Evolutionary conservation across 1,284 basidiomycete species (phyloP).

Genomic region (Phylloporus sp.): DNA sequence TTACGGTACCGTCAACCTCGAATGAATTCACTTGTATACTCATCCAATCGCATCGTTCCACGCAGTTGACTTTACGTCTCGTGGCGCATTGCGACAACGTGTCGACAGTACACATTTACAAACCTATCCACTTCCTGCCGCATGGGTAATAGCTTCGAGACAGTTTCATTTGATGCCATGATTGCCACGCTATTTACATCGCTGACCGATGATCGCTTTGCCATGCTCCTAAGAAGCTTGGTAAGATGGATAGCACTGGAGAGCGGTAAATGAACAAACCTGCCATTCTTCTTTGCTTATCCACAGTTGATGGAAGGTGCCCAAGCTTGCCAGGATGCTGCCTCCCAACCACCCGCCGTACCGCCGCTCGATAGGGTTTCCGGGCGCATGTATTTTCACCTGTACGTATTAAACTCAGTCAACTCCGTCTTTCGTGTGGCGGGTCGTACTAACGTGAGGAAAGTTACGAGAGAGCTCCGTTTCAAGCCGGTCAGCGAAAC

Average conservation of each 20-base stretch:
- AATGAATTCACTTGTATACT: slow-evolving; percentile 12
- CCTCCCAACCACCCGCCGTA: slow-evolving; percentile 95
- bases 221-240: slow-evolving; percentile 66
- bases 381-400: slow-evolving; percentile 89
- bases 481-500: slow-evolving; percentile 85
- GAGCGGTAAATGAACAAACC: slow-evolving; percentile 47
- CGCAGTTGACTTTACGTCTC: background rate
- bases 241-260: slow-evolving; percentile 3
- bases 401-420: slow-evolving; percentile 32
- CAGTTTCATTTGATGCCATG: slow-evolving; percentile 7
- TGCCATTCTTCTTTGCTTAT: slow-evolving; percentile 92
- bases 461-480: slow-evolving; percentile 80
- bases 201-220: slow-evolving; percentile 73
- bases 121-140: background rate
- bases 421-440: background rate
- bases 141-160: background rate
- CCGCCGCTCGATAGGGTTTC: slow-evolving; percentile 85
- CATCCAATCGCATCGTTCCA: slow-evolving; percentile 23
- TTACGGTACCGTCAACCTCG: slow-evolving; percentile 9
- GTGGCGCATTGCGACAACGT: background rate
- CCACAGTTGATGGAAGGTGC: slow-evolving; percentile 97
- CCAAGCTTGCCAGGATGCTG: slow-evolving; percentile 89
- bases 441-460: slow-evolving; percentile 66
- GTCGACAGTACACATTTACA: background rate
- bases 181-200: slow-evolving; percentile 63